Base-by-base conservation (phyloP, 2,329 filamentous ascomycete species). In the Aspergillus aculeatinus region DNA sequence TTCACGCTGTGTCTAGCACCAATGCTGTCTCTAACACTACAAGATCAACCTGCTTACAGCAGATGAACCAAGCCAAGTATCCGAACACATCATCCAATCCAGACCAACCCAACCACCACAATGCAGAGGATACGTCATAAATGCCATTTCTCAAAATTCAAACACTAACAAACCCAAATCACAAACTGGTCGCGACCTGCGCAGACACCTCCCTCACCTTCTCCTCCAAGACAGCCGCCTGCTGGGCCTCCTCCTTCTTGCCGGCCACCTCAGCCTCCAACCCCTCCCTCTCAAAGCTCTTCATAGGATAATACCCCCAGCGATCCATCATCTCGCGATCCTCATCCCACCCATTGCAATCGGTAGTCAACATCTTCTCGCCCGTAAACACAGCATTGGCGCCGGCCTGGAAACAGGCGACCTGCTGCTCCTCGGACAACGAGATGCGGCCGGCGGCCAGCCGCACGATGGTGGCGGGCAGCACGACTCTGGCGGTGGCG, bases 301-400 rank as follows among this genome's bases (percentile, higher is more conserved):
- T 77, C 91, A 96, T 96, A 1, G 92, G 90, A 70, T 85, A 82
- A 60, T 95, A 79, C 0, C 92, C 92, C 89, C 91, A 96, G 55
- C 86, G 84, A 2, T 87, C 85, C 78, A 96, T 96, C 87, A 96
- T 91, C 48, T 80, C 87, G 63, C 85, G 87, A 70, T 96, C 92
- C 76, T 96, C 90, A 63, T 95, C 91, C 90, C 91, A 96, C 31
- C 91, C 91, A 67, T 91, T 93, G 73, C 91, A 96, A 59, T 92
- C 90, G 0, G 92, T 96, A 4, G 92, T 96, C 77, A 96, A 76
- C 92, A 96, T 96, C 83, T 94, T 96, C 80, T 96, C 92, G 9
- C 92, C 92, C 0, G 92, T 96, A 73, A 96, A 96, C 35, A 96
- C 89, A n/a, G 92, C 92, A 69, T 96, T 96, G 1, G 92, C 92